Evolutionary conservation across 805 yeast genomes (phyloP), one percentile per base, ranked within the genome.

Genomic region (Ogataea methanolica): DNA sequence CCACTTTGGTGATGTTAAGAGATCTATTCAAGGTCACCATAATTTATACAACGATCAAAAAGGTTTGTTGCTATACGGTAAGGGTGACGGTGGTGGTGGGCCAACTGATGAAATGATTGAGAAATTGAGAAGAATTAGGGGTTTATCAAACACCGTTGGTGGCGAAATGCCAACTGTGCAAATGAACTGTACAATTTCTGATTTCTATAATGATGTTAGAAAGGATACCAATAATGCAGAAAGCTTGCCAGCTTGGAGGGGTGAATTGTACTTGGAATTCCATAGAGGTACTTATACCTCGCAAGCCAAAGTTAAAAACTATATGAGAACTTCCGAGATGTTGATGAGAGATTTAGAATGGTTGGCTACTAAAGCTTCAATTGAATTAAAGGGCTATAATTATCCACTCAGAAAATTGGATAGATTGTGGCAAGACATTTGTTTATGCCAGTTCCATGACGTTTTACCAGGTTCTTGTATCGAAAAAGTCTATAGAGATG

Each of bases 21-120:
- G 97, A 57, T 84, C 96, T 1, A 76, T 83, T 46, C 69, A 72
- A 23, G 92, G 89, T 60, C 96, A 94, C 69, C 87, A 91, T 69
- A 88, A 91, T 59, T 70, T 87, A 54, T 83, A 89, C 48, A 80
- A 82, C 51, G 90, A 83, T 46, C 92, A 87, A 50, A 81, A 87
- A 9, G 92, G 96, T 0, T 71, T 92, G 57, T 70, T 94, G 61
- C 71, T 90, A 39, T 94, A 79, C 58, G 99, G 99, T 36, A 83
- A 86, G 58, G 99, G 99, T 59, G 99, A 92, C 64, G 99, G 99
- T 58, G 99, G 99, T 52, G 99, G 99, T 54, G 99, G 99, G 7
- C 98, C 99, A 41, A 83, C 88, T 4, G 86, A 87, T 36, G 96
- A 88, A 60, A 91, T 90, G 96, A 60, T 92, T 53, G 98, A 94